Evolutionary conservation across 805 yeast genomes (phyloP).

Genomic region (Ogataea allantospora): DNA sequence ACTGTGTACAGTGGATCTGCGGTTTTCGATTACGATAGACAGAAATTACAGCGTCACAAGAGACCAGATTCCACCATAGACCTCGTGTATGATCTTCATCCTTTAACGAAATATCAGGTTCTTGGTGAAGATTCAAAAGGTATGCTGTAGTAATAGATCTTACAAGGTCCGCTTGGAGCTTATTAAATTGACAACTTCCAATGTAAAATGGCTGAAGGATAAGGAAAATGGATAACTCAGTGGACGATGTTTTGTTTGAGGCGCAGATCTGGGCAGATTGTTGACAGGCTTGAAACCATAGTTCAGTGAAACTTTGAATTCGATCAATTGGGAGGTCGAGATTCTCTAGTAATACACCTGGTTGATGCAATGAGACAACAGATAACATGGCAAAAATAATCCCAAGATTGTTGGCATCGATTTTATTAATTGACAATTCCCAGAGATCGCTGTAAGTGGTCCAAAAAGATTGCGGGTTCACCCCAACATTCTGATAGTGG

Average conservation of each 20-base stretch:
- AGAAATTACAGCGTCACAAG: too few species aligned
- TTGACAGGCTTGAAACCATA: conserved; percentile 13
- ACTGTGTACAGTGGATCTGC: too few species aligned
- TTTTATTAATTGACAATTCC: conserved; percentile 4
- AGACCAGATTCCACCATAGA: conserved; percentile 24
- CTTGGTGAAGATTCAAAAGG: conserved; percentile 13
- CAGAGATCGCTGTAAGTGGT: conserved; percentile 5
- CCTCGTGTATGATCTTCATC: conserved; percentile 31
- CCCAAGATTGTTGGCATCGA: conserved; percentile 9
- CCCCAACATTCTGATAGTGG: conserved; percentile 4
- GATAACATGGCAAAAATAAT: conserved; percentile 12
- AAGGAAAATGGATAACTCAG: conserved; percentile 12
- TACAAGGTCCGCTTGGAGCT: conserved; percentile 11
- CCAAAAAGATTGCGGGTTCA: conserved; percentile 14
- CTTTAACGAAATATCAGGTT: neutral
- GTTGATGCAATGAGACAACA: conserved; percentile 7
- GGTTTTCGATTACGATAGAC: too few species aligned
- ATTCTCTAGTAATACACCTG: neutral
- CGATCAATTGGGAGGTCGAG: neutral
- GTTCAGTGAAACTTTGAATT: conserved; percentile 1
- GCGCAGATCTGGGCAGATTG: conserved; percentile 10
- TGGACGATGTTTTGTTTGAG: conserved; percentile 7
- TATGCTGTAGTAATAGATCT: conserved; percentile 12
- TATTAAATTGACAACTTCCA: neutral
- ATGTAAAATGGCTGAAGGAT: conserved; percentile 10